A percentile compares a stretch with the other conserved stretches of the same genome.
These are phyloP conservation scores for Leccinum pachyderme DNA, from an alignment of 1,284 basidiomycete species.

Conservation along the genomic window DNA sequence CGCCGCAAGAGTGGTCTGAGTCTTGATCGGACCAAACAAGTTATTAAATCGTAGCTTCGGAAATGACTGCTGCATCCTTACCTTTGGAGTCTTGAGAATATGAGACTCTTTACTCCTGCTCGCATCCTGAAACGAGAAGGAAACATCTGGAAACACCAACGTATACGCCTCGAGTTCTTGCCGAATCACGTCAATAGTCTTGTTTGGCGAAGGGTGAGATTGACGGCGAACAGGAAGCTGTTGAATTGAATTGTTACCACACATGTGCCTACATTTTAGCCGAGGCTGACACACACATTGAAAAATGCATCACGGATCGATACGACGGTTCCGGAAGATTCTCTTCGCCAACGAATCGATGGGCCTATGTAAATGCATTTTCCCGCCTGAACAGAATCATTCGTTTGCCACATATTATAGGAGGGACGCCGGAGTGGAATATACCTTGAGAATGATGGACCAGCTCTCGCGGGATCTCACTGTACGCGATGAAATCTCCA, in stretches of 20 bases:
- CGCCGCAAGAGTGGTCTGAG: conserved; percentile 54
- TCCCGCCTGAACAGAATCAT: conserved; percentile 48
- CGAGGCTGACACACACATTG: conserved; percentile 51
- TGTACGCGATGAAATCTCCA: conserved; percentile 78
- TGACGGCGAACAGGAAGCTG: conserved; percentile 77
- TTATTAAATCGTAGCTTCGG: conserved; percentile 8
- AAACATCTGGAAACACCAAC: conserved; percentile 66
- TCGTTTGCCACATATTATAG: not conserved
- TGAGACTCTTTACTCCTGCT: conserved; percentile 41
- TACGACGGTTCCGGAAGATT: conserved; percentile 73
- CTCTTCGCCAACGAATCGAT: conserved; percentile 68
- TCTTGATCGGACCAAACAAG: conserved; percentile 41
- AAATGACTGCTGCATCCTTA: conserved; percentile 29
- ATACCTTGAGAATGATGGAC: conserved; percentile 75
- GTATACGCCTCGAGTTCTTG: conserved; percentile 71
- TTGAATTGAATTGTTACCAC: conserved; percentile 13
- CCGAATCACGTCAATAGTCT: conserved; percentile 64
- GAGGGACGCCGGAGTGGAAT: conserved; percentile 7
- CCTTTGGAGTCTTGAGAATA: conserved; percentile 63
- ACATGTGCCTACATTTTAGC: not conserved
- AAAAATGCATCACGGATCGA: conserved; percentile 84
- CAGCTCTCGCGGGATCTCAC: conserved; percentile 55
- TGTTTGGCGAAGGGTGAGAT: conserved; percentile 57
- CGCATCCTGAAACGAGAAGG: conserved; percentile 67
- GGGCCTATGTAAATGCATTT: conserved; percentile 67